These are phyloP conservation scores for Saccharomycopsis capsularis DNA, from an alignment of 805 yeast genomes.

Conservation along the genomic window DNA sequence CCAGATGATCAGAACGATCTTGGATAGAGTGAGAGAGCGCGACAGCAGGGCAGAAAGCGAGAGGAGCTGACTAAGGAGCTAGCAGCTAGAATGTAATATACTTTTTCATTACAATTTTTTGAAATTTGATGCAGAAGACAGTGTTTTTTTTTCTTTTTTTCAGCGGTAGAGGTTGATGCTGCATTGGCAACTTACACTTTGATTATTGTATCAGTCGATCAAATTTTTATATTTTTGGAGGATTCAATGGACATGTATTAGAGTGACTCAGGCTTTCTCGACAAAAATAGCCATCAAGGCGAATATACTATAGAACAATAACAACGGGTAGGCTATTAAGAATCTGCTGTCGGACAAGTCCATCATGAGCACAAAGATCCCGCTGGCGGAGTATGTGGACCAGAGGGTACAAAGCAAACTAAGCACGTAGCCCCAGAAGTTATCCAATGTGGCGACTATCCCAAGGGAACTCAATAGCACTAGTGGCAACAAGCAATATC, in stretches of 20 bases:
- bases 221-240: too few species aligned
- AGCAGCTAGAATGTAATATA: too few species aligned
- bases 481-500: conserved; percentile 87
- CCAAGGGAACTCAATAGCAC: conserved; percentile 71
- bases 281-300: conserved; percentile 93
- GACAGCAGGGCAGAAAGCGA: too few species aligned
- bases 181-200: too few species aligned
- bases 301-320: conserved; percentile 86
- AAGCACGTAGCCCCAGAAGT: conserved; percentile 61
- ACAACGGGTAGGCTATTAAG: conserved; percentile 87
- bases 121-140: neutral
- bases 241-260: too few species aligned
- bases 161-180: too few species aligned
- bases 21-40: conserved; percentile 25
- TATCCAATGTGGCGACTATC: conserved; percentile 61
- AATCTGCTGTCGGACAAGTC: conserved; percentile 80
- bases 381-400: conserved; percentile 93
- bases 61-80: too few species aligned
- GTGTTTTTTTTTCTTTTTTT: too few species aligned
- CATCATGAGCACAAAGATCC: conserved; percentile 81
- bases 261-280: conserved; percentile 24
- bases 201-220: too few species aligned
- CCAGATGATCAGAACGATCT: conserved; percentile 83
- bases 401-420: conserved; percentile 67
- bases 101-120: too few species aligned